Percentiles rank a stretch among this genome's conserved stretches.
Evolutionary conservation across 495 filamentous ascomycete species (phyloP).

Genomic region (Pseudevernia furfuracea): DNA sequence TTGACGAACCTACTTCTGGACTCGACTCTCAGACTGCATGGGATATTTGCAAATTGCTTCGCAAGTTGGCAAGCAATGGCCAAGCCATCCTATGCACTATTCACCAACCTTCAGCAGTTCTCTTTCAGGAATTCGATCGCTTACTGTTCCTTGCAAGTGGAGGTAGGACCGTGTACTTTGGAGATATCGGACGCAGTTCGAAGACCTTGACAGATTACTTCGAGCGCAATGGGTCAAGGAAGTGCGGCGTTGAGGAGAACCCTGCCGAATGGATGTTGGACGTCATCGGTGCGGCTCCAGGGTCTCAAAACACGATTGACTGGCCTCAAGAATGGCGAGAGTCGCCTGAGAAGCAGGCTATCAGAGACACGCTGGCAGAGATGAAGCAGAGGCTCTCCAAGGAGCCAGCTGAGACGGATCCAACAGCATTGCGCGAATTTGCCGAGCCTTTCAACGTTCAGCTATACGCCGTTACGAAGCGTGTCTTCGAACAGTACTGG

Average conservation of each 20-base stretch:
- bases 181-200: constrained; percentile 77
- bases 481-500: constrained; percentile 87
- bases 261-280: constrained; percentile 97
- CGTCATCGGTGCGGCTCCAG: constrained; percentile 86
- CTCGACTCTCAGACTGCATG: constrained; percentile 81
- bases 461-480: constrained; percentile 43
- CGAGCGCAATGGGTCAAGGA: constrained; percentile 64
- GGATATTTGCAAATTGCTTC: constrained; percentile 70
- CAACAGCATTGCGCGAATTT: constrained; percentile 41
- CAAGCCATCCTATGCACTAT: constrained; percentile 90
- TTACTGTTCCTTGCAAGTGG: constrained; percentile 76
- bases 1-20: constrained; percentile 84
- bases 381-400: constrained; percentile 42
- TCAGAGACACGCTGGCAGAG: constrained; percentile 61
- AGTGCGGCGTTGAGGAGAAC: constrained; percentile 68
- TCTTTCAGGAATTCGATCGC: constrained; percentile 87
- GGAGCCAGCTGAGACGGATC: constrained; percentile 26
- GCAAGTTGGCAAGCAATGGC: constrained; percentile 73
- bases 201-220: constrained; percentile 69
- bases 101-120: constrained; percentile 83
- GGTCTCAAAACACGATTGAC: constrained; percentile 63
- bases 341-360: constrained; percentile 58
- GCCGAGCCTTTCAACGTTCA: constrained; percentile 50
- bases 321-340: constrained; percentile 78
- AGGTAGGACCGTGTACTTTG: constrained; percentile 84